Percentiles rank a stretch among this genome's conserved stretches.
Conservation (phyloP, 139 green algal species). For the Volvox reticuliferus region DNA sequence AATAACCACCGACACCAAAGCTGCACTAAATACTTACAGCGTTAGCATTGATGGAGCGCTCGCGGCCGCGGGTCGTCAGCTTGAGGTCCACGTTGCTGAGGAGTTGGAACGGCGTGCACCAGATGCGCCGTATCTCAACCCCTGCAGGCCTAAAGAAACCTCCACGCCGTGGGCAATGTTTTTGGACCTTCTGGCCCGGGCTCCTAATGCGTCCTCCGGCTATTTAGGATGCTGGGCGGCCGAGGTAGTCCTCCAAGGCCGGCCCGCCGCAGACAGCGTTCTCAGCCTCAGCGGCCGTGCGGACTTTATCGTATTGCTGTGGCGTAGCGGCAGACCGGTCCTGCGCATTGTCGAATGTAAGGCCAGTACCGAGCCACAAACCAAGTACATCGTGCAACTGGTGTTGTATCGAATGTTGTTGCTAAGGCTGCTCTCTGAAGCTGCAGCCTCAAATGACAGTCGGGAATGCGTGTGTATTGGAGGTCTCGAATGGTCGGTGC, state of each 20-base stretch:
- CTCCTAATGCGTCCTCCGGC: neutral
- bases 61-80: neutral
- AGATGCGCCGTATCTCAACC: neutral
- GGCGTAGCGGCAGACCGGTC: slow-evolving; percentile 24
- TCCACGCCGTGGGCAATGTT: neutral
- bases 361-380: slow-evolving; percentile 18
- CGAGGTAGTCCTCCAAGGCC: neutral
- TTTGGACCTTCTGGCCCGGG: neutral
- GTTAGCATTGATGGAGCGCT: neutral
- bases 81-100: neutral
- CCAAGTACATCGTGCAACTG: slow-evolving; percentile 19
- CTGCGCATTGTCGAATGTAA: slow-evolving; percentile 43
- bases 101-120: neutral
- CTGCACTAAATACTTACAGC: no score
- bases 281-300: slow-evolving; percentile 16
- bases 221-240: slow-evolving; percentile 27
- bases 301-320: slow-evolving; percentile 41
- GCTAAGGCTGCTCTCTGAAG: neutral
- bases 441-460: no score
- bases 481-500: neutral
- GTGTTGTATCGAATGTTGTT: slow-evolving; percentile 27
- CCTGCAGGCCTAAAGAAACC: neutral
- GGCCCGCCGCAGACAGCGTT: neutral
- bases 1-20: neutral
- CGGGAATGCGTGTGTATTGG: neutral